Evolutionary conservation across 2,329 filamentous ascomycete species (phyloP), one percentile per base, ranked within the genome.

Genomic region (Remersonia thermophila): DNA sequence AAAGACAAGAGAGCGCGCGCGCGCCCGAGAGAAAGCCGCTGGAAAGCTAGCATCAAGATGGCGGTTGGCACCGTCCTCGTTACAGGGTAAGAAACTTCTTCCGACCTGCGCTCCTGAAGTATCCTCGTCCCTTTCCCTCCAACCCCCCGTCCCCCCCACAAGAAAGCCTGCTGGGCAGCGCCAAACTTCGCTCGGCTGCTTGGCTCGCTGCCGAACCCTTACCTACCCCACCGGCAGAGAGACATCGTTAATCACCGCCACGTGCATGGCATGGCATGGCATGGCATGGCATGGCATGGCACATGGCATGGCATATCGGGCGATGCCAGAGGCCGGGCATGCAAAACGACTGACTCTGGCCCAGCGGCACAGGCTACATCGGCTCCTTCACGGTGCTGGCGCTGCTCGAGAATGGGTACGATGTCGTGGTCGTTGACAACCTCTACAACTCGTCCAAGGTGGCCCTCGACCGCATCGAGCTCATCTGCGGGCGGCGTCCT

Each of bases 281-380:
- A n/a, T n/a, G n/a, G n/a, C n/a, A n/a, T n/a, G n/a, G n/a, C n/a
- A n/a, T n/a, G n/a, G n/a, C n/a, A n/a, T n/a, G n/a, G n/a, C n/a
- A 23, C 20, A 23, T 23, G 5, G 20, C 20, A 23, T n/a, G n/a
- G n/a, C n/a, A n/a, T n/a, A n/a, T n/a, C n/a, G n/a, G n/a, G n/a
- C n/a, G n/a, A n/a, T n/a, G n/a, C n/a, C n/a, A n/a, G n/a, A n/a
- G n/a, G n/a, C n/a, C n/a, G n/a, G n/a, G n/a, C n/a, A n/a, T n/a
- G n/a, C 20, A 23, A 23, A 9, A 23, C 9, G 20, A 9, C 20
- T 23, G 20, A 23, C 51, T 50, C 48, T 49, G 50, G 41, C 58
- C 27, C 14, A 95, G 91, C 73, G 91, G 91, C 55, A 94, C 87
- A 47, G 91, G 91, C 67, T 98, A 98, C 71, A 98, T 98, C 62